Conservation (phyloP, 768 basidiomycete species). For the Lactarius trivialis region DNA sequence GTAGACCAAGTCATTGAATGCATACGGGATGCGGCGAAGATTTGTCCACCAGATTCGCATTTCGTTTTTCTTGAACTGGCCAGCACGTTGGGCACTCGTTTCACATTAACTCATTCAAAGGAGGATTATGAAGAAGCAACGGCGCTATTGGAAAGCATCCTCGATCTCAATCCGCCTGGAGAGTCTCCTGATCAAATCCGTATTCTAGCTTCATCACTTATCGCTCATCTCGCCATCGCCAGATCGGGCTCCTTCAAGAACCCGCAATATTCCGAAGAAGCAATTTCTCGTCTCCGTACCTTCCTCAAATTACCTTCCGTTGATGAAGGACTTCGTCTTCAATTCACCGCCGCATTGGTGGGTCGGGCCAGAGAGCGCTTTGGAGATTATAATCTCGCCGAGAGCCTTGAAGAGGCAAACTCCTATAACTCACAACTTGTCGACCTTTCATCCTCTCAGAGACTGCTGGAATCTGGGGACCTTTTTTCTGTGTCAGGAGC, state of each 20-base stretch:
- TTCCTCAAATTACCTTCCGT: neutral
- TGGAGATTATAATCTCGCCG: neutral
- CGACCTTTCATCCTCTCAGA: neutral
- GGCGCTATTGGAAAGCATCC: neutral
- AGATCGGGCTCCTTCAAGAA: neutral
- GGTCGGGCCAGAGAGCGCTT: neutral
- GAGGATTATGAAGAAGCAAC: neutral
- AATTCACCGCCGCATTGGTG: neutral
- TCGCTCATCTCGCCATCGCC: neutral
- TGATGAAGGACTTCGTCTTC: neutral
- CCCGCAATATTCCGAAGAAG: neutral
- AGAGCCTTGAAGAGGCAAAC: neutral
- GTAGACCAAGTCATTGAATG: neutral
- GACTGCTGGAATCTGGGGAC: neutral
- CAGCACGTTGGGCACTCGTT: neutral
- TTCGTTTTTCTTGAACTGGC: neutral
- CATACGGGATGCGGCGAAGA: neutral
- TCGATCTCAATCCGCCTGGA: neutral
- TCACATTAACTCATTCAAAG: neutral
- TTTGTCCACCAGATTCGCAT: neutral
- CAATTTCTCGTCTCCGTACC: neutral
- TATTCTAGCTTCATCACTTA: neutral
- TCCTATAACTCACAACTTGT: neutral
- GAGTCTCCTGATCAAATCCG: neutral
- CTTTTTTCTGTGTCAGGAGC: neutral